Evolutionary conservation across 768 basidiomycete genomes (phyloP).

Genomic region (Coprinopsis sp.): DNA sequence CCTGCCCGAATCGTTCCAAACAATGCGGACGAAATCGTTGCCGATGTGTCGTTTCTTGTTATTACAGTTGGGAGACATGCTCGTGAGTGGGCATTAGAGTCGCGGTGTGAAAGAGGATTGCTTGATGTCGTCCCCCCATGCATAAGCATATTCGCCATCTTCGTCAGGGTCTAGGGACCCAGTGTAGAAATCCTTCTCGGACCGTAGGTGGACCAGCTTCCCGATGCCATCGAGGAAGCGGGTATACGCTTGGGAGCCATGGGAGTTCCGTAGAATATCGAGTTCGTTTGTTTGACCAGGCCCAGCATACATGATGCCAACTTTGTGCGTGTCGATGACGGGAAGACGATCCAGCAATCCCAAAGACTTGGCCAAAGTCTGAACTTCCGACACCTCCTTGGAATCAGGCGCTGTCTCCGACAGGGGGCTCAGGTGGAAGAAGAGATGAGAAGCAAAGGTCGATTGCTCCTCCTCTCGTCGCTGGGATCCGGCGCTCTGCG

Average conservation of each 20-base stretch:
- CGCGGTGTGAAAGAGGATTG: constrained; percentile 94
- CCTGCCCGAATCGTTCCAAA: constrained; percentile 96
- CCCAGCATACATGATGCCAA: constrained; percentile 93
- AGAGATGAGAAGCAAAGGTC: constrained; percentile 60
- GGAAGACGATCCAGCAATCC: constrained; percentile 76
- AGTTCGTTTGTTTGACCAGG: constrained; percentile 81
- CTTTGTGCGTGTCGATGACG: constrained; percentile 96
- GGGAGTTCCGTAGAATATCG: constrained; percentile 84
- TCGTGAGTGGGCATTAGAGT: constrained; percentile 90
- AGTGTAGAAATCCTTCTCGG: constrained; percentile 88
- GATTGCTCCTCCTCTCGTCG: neutral
- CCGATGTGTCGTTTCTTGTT: constrained; percentile 96
- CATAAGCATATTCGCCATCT: constrained; percentile 96
- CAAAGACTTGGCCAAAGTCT: constrained; percentile 54
- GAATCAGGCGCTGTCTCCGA: constrained; percentile 23
- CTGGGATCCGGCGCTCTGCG: neutral
- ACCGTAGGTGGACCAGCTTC: constrained; percentile 79
- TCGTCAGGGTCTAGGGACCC: constrained; percentile 88
- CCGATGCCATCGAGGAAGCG: constrained; percentile 91
- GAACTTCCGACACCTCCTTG: constrained; percentile 6
- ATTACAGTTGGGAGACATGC: constrained; percentile 63
- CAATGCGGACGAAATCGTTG: constrained; percentile 92
- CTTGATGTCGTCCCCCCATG: constrained; percentile 98
- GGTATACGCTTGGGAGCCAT: constrained; percentile 93
- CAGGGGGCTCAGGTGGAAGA: constrained; percentile 77